Base-by-base conservation (phyloP, 805 yeast species). In the Saccharomycopsis guyanensis region DNA sequence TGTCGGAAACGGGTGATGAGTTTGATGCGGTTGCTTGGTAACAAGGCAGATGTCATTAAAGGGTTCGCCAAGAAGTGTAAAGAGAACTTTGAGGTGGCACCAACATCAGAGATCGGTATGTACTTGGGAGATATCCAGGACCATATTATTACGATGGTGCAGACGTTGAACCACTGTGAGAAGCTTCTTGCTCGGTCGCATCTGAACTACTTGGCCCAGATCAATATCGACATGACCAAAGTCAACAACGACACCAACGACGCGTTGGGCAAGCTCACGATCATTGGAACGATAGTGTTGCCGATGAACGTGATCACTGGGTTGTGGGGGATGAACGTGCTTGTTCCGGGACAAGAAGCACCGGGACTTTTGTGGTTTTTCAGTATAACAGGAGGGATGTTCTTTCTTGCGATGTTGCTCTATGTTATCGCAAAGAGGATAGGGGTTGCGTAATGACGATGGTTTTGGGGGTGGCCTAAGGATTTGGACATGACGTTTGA, bases 201-300 rank as follows among this genome's bases (percentile, higher is more conserved):
- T 65, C 85, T 96, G 5, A 93, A 93, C 63, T 93, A 93, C 62
- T 71, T 91, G 57, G 98, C 98, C 1, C 97, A 91, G 62, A 84
- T 93, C 59, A 93, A 93, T 60, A 91, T 93, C 53, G 97, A 93
- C 61, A 93, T 91, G 97, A 93, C 97, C 12, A 82, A 82, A 61
- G 96, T 89, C 12, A 93, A 89, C 65, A 93, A 93, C 58, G 97
- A 91, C 57, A 91, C 93, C 77, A 93, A 93, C 62, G 97, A 93
- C 61, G 96, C 89, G 1, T 73, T 91, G 57, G 95, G 97, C 7
- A 87, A 89, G 61, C 86, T 91, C 46, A 86, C 97, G 3, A 83
- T 89, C 38, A 66, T 91, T 51, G 98, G 97, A 73, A 87, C 97
- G 0, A 87, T 93, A 46, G 96, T 93, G n/a, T 68, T 93, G 49